Evolutionary conservation across 2,329 filamentous ascomycete genomes (phyloP), one percentile per base, ranked within the genome.

Genomic region (Fusarium sp.): DNA sequence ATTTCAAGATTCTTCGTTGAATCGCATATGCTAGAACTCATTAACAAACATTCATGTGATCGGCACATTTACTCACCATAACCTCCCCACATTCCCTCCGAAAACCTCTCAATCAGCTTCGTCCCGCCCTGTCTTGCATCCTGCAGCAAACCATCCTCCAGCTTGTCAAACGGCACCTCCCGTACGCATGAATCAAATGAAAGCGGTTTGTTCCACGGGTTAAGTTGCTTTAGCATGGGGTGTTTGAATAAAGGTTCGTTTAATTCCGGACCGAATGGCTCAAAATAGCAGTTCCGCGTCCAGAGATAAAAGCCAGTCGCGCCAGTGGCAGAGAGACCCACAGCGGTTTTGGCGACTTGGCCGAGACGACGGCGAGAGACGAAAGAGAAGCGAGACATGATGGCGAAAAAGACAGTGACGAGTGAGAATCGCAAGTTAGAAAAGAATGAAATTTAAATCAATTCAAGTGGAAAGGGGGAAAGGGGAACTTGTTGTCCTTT

Each of bases 131-230:
- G 56, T 8, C 23, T 45, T 4, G 73, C 66, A 60, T 78, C 68
- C 4, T 76, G 52, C 2, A 77, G 8, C 3, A 78, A 25, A 1
- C 37, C 32, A 2, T 37, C 45, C 9, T 68, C 63, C 0, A 78
- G 16, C 7, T 64, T 57, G 0, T 61, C 37, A 6, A 76, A 73
- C 1, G 72, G 52, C 1, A 77, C 64, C 5, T 64, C 68, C 3
- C 72, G 67, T 9, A 78, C 74, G 2, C 74, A 76, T 1, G 71
- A 78, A 23, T 78, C 76, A 7, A 70, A 43, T 1, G 72, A 74
- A 0, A 45, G 56, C 0, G 76, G 72, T 10, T 78, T 78, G 8
- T 78, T 70, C 66, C 72, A 73, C 1, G 74, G 76, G 18, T 78
- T 78, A 0, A 66, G 70, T 20, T 74, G 54, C 30, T 66, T 71